Evolutionary conservation across 306 rosid species (phyloP), one percentile per base, ranked within the genome.

Genomic region (Begonia peltatifolia): DNA sequence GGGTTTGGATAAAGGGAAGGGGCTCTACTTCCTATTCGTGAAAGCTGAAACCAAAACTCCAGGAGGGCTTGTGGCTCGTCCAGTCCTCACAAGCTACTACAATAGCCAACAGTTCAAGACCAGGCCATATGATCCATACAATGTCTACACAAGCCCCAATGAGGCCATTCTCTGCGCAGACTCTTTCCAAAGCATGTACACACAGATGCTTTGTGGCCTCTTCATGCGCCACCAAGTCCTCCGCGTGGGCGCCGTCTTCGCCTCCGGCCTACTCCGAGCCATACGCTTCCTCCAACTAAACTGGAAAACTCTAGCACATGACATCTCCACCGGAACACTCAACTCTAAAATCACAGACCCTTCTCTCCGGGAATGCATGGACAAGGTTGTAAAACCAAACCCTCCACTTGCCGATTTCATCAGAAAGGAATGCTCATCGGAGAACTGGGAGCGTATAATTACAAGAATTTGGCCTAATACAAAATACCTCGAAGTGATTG

Each of bases 191-290:
- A 74, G 86, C 81, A 86, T 90, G 99, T 90, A 90, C 63, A 61
- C 93, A 0, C 99, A 90, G 59, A 90, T 90, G 99, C 52, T 90
- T 1, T 90, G 99, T 16, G 99, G 99, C 52, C 81, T 90, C 59
- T 41, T 78, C 59, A 79, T 76, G 94, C 94, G 88, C 63, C 62
- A 44, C 4, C 54, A 87, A 57, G 99, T 90, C 42, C 94, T 90
- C 35, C 60, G 95, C 0, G 83, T 90, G 2, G 95, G 99, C 0
- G 99, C 95, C 0, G 82, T 90, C 11, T 90, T 90, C 1, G 95
- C 95, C 63, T 90, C 99, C 8, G 95, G 95, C 9, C 92, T 90
- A 23, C 88, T 90, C 17, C 55, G 95, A 5, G 95, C 95, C 75
- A 83, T 90, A 16, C 68, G 81, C 5, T 90, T 90, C 66, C 93